Evolutionary conservation across 345 rosid species (phyloP), one percentile per base, ranked within the genome.

Genomic region (Lepidium aucheri): DNA sequence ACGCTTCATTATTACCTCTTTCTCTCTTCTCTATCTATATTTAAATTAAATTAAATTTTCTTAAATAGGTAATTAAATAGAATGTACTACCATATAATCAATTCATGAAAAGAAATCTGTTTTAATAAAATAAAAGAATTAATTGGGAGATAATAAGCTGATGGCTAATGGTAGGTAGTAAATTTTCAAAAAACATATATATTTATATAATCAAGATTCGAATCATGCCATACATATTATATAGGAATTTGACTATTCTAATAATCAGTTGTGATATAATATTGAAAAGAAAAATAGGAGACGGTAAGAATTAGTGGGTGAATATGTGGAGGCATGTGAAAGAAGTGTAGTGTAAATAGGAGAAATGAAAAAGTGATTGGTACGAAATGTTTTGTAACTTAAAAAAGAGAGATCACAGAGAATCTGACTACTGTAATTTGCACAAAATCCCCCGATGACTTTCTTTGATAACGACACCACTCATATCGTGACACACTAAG

Each of bases 391-490:
- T 69, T 62, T 26, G 30, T 26, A 70, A 63, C 57, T 63, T 54
- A 26, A 45, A 70, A 53, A 70, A 54, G 67, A 62, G 63, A 70
- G 74, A 70, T 70, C 63, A 70, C 49, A 45, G 69, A 70, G 75
- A 70, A 70, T 70, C 75, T 70, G 68, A 70, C 53, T 63, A 71
- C 64, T 71, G 76, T 72, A 72, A 41, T 55, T 20, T 45, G 52
- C 65, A 56, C 65, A 47, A 63, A 72, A 63, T 20, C 42, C 45
- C 38, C 44, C 69, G 57, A 62, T 70, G 53, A 49, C 64, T 71
- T 71, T 71, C 65, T 39, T 26, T 39, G 76, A 72, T 39, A 72
- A 64, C 30, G 76, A 72, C 76, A 72, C 53, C 51, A 72, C 65
- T 4, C 56, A 70, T 2, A 22, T 9, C 42, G 43, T 42, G 47